Evolutionary conservation across 495 filamentous ascomycete species (phyloP), one percentile per base, ranked within the genome.

Genomic region (Articulospora tetracladia): DNA sequence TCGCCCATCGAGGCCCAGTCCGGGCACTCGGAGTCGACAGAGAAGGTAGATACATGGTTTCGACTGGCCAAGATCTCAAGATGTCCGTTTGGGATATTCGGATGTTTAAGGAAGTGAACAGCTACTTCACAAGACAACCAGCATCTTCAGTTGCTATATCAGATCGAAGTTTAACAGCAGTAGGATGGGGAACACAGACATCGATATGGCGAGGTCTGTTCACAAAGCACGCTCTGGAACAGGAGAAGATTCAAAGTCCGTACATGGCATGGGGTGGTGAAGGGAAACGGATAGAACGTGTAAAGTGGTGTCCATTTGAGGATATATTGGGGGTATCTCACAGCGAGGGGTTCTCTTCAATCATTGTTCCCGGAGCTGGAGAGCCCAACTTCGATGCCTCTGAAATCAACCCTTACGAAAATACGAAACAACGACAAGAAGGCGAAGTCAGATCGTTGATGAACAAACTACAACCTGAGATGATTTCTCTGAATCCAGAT

Each of bases 31-130:
- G 91, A 15, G 80, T 98, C 27, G 93, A 98, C 68, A 82, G 93
- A 46, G 86, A 91, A 72, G 94, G 94, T 24, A 84, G 89, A 52
- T 98, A 98, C 75, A 98, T 98, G 93, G 90, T 95, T 15, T 89
- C 93, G 0, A 86, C 91, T 1, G 95, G 94, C 4, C 90, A 95
- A 65, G 94, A 98, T 71, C 77, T 83, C 57, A 90, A 87, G 68
- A 97, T 98, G 92, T 84, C 88, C 24, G 86, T 98, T 19, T 98
- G 95, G 91, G 94, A 98, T 71, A 88, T 98, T 64, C 88, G 94
- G 22, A 96, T 89, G 80, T 96, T 92, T 74, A 90, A 89, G 55
- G 89, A 96, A 68, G 88, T 98, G 17, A 90, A 96, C 72, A 89
- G 80, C 61, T 97, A 97, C 76, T 93, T 91, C 59, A 90, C 91